Evolutionary conservation across 2,329 filamentous ascomycete genomes (phyloP).

Genomic region (Fusarium nygamai): DNA sequence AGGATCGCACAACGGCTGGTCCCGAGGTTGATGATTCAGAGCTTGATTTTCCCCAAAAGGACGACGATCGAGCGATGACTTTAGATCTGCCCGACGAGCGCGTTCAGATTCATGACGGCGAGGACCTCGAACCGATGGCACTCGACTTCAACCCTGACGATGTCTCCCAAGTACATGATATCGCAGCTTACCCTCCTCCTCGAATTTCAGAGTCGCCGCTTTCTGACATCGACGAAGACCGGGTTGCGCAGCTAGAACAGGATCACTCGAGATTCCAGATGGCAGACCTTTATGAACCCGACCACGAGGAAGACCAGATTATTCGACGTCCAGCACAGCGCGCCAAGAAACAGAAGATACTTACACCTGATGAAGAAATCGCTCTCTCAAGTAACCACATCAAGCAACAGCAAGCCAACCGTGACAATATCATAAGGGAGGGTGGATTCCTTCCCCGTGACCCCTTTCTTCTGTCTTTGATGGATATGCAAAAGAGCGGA

Average conservation of each 20-base stretch:
- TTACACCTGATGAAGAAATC: constrained; percentile 83
- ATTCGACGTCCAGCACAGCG: constrained; percentile 77
- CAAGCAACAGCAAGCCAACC: constrained; percentile 85
- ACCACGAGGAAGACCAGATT: constrained; percentile 65
- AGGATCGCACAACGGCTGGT: constrained; percentile 44
- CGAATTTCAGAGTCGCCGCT: constrained; percentile 76
- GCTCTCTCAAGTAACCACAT: constrained; percentile 81
- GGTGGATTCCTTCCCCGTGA: constrained; percentile 87
- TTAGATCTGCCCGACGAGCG: constrained; percentile 63
- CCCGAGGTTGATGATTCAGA: constrained; percentile 66
- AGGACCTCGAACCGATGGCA: constrained; percentile 72
- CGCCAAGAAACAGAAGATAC: constrained; percentile 78
- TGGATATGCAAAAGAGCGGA: constrained; percentile 91
- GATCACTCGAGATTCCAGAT: constrained; percentile 65
- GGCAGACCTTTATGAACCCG: constrained; percentile 70
- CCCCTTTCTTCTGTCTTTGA: constrained; percentile 83
- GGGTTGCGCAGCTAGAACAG: constrained; percentile 67
- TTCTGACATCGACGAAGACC: constrained; percentile 73
- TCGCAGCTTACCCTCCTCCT: constrained; percentile 60
- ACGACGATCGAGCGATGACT: constrained; percentile 65
- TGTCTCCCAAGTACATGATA: constrained; percentile 65
- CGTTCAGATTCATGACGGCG: constrained; percentile 70
- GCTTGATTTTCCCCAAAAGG: constrained; percentile 64
- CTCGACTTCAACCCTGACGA: constrained; percentile 72
- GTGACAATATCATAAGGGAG: constrained; percentile 84